These are phyloP conservation scores for Suhomyces canberraensis DNA, from an alignment of 805 yeast genomes.

Conservation along the genomic window DNA sequence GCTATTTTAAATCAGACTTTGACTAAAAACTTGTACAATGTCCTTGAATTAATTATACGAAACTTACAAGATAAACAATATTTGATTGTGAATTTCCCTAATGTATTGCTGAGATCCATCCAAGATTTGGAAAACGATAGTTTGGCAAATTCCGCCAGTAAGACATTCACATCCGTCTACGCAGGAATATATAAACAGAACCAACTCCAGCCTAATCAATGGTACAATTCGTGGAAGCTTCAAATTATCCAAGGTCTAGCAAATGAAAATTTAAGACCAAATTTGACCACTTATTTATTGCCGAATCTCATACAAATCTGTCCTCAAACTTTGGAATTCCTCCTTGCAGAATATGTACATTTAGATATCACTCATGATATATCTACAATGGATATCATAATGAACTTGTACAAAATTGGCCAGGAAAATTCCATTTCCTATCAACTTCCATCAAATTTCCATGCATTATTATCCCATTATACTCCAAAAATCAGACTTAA, in stretches of 20 bases:
- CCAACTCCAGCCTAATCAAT: slow-evolving; percentile 25
- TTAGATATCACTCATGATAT: slow-evolving; percentile 23
- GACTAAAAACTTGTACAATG: slow-evolving; percentile 57
- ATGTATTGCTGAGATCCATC: slow-evolving; percentile 47
- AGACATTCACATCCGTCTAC: slow-evolving; percentile 41
- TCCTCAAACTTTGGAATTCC: slow-evolving; percentile 36
- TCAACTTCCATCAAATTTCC: slow-evolving; percentile 16
- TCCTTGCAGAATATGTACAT: slow-evolving; percentile 24
- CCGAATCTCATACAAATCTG: slow-evolving; percentile 61
- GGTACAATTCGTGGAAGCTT: slow-evolving; percentile 54
- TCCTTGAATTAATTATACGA: slow-evolving; percentile 55
- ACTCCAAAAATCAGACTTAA: slow-evolving; percentile 44
- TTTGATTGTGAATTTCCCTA: slow-evolving; percentile 44
- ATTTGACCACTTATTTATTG: slow-evolving; percentile 56
- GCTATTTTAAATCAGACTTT: not conserved
- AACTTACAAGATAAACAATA: slow-evolving; percentile 37
- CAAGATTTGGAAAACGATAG: slow-evolving; percentile 53
- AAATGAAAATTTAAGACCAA: slow-evolving; percentile 32
- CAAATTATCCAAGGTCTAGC: slow-evolving; percentile 34
- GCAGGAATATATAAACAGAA: slow-evolving; percentile 10
- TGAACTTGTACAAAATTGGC: slow-evolving; percentile 49
- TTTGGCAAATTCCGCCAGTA: slow-evolving; percentile 66
- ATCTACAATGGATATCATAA: slow-evolving; percentile 37
- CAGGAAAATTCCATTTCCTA: slow-evolving; percentile 45
- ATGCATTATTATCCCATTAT: slow-evolving; percentile 45